A percentile compares a stretch with the other conserved stretches of the same genome.
Evolutionary conservation across 495 filamentous ascomycete species (phyloP).

Genomic region (Trichoderma reesei): DNA sequence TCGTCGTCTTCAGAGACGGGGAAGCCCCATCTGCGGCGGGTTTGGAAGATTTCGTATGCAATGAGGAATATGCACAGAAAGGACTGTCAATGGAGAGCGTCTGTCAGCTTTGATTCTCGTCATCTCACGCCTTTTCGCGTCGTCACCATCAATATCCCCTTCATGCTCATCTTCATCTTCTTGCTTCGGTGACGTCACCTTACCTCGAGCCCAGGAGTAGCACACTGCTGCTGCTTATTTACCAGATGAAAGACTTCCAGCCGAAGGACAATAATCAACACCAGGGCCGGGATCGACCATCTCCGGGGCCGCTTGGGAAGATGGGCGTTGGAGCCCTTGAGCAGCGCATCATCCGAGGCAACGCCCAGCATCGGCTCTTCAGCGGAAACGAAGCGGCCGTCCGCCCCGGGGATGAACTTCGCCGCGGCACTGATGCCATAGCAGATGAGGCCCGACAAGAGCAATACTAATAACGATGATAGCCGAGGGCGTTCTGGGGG

Average conservation of each 20-base stretch:
- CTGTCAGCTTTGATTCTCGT: not conserved
- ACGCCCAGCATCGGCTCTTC: not conserved
- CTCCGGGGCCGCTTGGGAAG: slow-evolving; percentile 34
- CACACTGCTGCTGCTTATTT: slow-evolving; percentile 30
- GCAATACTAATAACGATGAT: slow-evolving; percentile 28
- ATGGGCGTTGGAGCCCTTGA: slow-evolving; percentile 17
- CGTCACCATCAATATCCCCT: not conserved
- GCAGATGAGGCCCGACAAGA: slow-evolving; percentile 26
- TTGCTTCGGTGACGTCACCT: slow-evolving; percentile 8
- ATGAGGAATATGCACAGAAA: slow-evolving; percentile 31
- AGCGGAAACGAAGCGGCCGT: slow-evolving; percentile 33
- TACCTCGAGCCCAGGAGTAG: slow-evolving; percentile 34
- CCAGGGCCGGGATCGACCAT: slow-evolving; percentile 30
- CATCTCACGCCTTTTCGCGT: no score
- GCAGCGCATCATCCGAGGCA: slow-evolving; percentile 10
- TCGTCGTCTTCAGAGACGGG: slow-evolving; percentile 23
- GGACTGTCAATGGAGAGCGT: slow-evolving; percentile 17
- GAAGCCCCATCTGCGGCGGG: slow-evolving; percentile 18
- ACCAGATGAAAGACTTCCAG: slow-evolving; percentile 32
- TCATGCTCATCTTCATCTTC: not conserved
- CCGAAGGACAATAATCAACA: slow-evolving; percentile 31
- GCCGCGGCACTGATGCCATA: slow-evolving; percentile 31
- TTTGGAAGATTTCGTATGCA: slow-evolving; percentile 28
- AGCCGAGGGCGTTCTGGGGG: slow-evolving; percentile 31
- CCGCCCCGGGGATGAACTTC: slow-evolving; percentile 34